Evolutionary conservation across 2,329 filamentous ascomycete genomes (phyloP).

Genomic region (Sarocladiaceae sp.): DNA sequence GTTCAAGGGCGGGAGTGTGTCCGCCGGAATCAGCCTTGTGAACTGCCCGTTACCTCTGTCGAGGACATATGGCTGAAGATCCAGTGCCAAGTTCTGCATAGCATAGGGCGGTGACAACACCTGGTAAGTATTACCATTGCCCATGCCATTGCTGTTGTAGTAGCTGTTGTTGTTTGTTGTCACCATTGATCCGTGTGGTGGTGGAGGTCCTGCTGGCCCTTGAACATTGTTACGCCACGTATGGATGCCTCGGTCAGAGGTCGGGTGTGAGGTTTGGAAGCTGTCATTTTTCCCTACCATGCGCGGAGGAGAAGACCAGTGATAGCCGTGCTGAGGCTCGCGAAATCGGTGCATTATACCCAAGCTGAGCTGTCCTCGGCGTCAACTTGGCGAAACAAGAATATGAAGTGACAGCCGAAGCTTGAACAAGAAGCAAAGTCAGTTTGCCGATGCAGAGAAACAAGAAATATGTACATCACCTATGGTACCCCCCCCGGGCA

Average conservation of each 20-base stretch:
- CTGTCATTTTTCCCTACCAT: not conserved
- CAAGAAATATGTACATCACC: not conserved
- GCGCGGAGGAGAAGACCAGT: not conserved
- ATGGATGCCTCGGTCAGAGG: not conserved
- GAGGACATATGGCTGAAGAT: slow-evolving; percentile 40
- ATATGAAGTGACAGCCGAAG: too few relatives aligned
- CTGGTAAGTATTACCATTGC: not conserved
- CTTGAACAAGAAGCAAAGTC: not conserved
- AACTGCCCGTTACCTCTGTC: slow-evolving; percentile 49
- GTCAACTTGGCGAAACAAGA: not conserved
- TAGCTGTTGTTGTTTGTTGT: not conserved
- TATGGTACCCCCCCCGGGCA: not conserved
- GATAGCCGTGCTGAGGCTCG: not conserved
- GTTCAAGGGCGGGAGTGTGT: slow-evolving; percentile 41
- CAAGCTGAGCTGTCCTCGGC: not conserved
- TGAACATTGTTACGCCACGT: too few relatives aligned
- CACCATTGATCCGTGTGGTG: not conserved
- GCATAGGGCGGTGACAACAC: not conserved
- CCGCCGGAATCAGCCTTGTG: slow-evolving; percentile 52
- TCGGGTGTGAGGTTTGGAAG: not conserved
- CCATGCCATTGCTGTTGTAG: not conserved
- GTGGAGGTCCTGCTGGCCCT: too few relatives aligned
- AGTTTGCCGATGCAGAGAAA: not conserved
- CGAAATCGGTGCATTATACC: not conserved
- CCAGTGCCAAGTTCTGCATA: not conserved